These are phyloP conservation scores for Aspergillus caelatus DNA, from an alignment of 2,329 filamentous ascomycete genomes.

Conservation along the genomic window DNA sequence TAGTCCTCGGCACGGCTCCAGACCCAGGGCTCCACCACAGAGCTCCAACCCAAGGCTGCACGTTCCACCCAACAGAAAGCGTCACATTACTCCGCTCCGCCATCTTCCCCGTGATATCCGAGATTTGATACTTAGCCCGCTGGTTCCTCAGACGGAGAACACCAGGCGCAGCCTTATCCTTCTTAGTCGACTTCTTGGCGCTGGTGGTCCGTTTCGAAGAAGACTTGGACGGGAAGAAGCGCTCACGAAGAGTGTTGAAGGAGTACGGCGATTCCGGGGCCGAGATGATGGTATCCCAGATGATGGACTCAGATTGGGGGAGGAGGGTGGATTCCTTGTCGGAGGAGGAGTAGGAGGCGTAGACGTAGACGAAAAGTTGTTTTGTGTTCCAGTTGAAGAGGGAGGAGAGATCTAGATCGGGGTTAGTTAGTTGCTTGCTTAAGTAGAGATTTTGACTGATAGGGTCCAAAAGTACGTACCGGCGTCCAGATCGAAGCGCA, in stretches of 20 bases:
- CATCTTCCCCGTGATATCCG: conserved; percentile 79
- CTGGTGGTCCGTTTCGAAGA: conserved; percentile 26
- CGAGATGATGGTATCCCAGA: conserved; percentile 96
- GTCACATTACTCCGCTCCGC: conserved; percentile 73
- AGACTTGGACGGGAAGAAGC: conserved; percentile 33
- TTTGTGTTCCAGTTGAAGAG: conserved; percentile 99
- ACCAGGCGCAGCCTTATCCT: conserved; percentile 50
- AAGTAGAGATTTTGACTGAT: neutral
- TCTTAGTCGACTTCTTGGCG: conserved; percentile 21
- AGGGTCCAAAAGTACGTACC: conserved; percentile 41
- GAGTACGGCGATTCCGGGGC: conserved; percentile 54
- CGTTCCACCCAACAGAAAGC: conserved; percentile 87
- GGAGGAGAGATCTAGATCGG: conserved; percentile 70
- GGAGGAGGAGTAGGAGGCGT: conserved; percentile 66
- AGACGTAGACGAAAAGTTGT: conserved; percentile 94
- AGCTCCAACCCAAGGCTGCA: conserved; percentile 93
- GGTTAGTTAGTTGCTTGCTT: conserved; percentile 3
- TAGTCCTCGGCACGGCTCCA: conserved; percentile 54
- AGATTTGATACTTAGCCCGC: conserved; percentile 95
- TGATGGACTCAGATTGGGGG: conserved; percentile 66
- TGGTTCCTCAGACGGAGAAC: conserved; percentile 79
- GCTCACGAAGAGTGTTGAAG: conserved; percentile 40
- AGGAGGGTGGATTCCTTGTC: conserved; percentile 25
- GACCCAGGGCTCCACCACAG: conserved; percentile 74
- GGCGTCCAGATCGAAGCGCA: conserved; percentile 89